Evolutionary conservation across 768 basidiomycete genomes (phyloP).

Genomic region (Ramaria rubella): DNA sequence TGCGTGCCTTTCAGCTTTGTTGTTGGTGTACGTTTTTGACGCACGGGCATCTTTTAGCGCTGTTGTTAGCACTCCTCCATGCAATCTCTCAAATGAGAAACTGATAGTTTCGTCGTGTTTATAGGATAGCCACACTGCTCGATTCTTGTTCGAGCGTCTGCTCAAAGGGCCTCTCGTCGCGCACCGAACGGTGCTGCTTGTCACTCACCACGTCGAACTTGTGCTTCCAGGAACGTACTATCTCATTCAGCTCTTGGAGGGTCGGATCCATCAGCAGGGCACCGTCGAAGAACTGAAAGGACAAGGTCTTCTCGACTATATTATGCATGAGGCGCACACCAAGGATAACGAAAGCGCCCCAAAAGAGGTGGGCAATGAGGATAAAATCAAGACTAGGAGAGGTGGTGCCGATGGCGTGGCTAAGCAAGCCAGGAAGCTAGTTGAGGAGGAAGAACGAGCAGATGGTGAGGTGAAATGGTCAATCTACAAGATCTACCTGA

Average conservation of each 20-base stretch:
- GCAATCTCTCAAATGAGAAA: too few species aligned
- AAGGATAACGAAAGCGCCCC: too few species aligned
- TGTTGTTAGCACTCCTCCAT: conserved; percentile 50
- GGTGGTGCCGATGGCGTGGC: background rate
- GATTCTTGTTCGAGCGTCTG: conserved; percentile 55
- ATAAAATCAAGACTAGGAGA: conserved; percentile 17
- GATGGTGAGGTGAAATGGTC: conserved; percentile 18
- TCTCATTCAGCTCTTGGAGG: conserved; percentile 73
- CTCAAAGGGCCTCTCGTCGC: conserved; percentile 59
- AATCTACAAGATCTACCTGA: conserved; percentile 21
- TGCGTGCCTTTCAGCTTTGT: too few species aligned
- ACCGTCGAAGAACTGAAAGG: conserved; percentile 56
- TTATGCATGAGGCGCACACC: conserved; percentile 23
- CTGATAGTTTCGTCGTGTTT: too few species aligned
- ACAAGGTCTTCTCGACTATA: conserved; percentile 54
- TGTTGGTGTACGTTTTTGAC: conserved; percentile 17
- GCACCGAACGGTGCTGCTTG: conserved; percentile 59
- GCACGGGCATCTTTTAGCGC: conserved; percentile 54
- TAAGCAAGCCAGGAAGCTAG: conserved; percentile 12
- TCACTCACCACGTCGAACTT: conserved; percentile 81
- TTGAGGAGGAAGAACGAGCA: conserved; percentile 17
- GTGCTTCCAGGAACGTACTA: conserved; percentile 70
- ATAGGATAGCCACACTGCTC: conserved; percentile 64
- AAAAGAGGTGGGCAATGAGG: conserved; percentile 25
- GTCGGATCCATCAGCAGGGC: conserved; percentile 72